Percentiles rank a stretch among this genome's conserved stretches.
Evolutionary conservation across 2,329 filamentous ascomycete genomes (phyloP).

Genomic region (Penicillium digitatum): DNA sequence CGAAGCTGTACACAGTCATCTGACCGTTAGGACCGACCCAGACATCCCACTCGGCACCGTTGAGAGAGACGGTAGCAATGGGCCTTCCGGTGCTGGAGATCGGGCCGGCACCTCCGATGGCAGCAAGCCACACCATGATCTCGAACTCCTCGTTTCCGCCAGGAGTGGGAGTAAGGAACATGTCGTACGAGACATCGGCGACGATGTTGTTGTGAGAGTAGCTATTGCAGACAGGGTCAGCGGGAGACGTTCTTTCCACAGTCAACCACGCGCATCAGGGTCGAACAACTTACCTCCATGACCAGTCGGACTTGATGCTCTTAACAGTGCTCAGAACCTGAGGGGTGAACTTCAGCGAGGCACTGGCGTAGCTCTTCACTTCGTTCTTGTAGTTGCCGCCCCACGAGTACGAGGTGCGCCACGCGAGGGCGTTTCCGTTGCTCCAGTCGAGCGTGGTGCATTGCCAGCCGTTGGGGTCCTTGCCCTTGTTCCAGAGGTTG

Average conservation of each 20-base stretch:
- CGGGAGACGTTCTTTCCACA: not conserved
- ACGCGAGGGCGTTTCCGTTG: constrained; percentile 37
- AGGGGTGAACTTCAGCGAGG: constrained; percentile 38
- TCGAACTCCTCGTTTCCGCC: constrained; percentile 53
- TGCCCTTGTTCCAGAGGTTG: constrained; percentile 49
- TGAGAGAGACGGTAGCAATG: constrained; percentile 54
- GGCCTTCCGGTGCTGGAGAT: constrained; percentile 50
- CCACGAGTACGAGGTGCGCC: constrained; percentile 48
- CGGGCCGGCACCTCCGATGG: constrained; percentile 55
- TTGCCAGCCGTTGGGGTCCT: constrained; percentile 40
- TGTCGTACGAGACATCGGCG: constrained; percentile 59
- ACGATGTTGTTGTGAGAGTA: constrained; percentile 51
- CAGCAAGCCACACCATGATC: constrained; percentile 64
- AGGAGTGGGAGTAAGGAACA: constrained; percentile 54
- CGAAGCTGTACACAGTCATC: constrained; percentile 59
- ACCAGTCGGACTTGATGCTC: constrained; percentile 46
- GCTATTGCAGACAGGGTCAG: constrained; percentile 14
- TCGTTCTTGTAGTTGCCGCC: constrained; percentile 29
- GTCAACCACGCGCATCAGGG: not conserved
- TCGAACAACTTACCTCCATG: constrained; percentile 37
- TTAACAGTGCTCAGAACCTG: constrained; percentile 35
- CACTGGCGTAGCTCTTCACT: constrained; percentile 50
- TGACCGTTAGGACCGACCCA: constrained; percentile 59
- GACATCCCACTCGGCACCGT: constrained; percentile 54
- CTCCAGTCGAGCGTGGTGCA: constrained; percentile 43